Conservation (phyloP, 768 basidiomycete genomes). For the Xerocomus brunneocitrinus region DNA sequence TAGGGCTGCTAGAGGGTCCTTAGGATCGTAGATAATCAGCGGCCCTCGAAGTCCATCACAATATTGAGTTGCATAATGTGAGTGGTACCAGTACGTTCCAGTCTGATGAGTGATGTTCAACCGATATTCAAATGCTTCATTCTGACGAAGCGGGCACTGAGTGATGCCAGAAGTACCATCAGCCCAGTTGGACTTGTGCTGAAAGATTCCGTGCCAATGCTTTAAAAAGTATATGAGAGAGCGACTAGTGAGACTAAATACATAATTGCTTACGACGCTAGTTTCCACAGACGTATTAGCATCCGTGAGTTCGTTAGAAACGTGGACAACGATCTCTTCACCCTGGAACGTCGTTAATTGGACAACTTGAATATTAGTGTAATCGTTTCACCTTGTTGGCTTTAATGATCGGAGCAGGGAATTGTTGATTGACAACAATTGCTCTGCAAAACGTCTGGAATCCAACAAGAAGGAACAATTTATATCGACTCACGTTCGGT, state of each 20-base stretch:
- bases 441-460: not conserved
- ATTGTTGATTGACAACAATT: conserved; percentile 1
- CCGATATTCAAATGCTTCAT: conserved; percentile 35
- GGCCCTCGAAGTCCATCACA: conserved; percentile 30
- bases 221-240: not conserved
- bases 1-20: conserved; percentile 9
- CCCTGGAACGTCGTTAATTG: not conserved
- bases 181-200: conserved; percentile 34
- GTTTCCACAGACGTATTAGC: not conserved
- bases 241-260: not conserved
- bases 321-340: not conserved
- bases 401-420: not conserved
- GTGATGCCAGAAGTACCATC: conserved; percentile 42
- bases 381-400: not conserved
- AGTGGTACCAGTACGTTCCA: conserved; percentile 42
- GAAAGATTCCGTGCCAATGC: conserved; percentile 45
- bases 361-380: too few relatives aligned
- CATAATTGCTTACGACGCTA: not conserved
- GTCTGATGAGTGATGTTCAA: conserved; percentile 25
- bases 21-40: conserved; percentile 37
- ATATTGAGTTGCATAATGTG: conserved; percentile 43
- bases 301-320: conserved; percentile 1
- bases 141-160: conserved; percentile 37
- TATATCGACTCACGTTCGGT: not conserved
- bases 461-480: too few relatives aligned